phyloP scores from a whole-genome alignment of 768 basidiomycete species.

The Lactarius hengduanensis region DNA sequence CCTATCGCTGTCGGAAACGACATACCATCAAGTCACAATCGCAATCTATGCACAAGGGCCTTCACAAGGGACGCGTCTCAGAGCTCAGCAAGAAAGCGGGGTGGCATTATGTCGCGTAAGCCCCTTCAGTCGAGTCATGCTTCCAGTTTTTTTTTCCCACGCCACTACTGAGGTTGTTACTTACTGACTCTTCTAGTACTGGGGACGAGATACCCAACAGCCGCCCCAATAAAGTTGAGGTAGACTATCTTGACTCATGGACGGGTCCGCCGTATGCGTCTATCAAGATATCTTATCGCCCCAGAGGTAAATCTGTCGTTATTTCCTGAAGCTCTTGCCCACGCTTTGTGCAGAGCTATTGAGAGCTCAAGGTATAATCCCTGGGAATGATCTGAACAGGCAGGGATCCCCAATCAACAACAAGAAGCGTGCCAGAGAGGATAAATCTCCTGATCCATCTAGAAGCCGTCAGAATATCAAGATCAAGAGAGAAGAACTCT shows the following conservation, averaged over 20 bases:
- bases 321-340: not conserved
- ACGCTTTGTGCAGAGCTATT: conserved; percentile 11
- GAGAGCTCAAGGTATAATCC: conserved; percentile 19
- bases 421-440: conserved; percentile 16
- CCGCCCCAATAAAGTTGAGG: not conserved
- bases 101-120: conserved; percentile 21
- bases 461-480: not conserved
- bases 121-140: not conserved
- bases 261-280: not conserved
- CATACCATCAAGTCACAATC: no score
- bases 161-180: not conserved
- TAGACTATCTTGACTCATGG: conserved; percentile 3
- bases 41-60: fast-evolving
- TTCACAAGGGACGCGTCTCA: conserved; percentile 17
- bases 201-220: conserved; percentile 5
- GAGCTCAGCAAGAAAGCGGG: conserved; percentile 24
- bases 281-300: conserved; percentile 22
- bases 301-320: conserved; percentile 8
- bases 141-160: no score
- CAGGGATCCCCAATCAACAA: not conserved
- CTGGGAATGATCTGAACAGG: not conserved
- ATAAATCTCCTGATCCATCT: conserved; percentile 5
- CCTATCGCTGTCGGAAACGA: conserved; percentile 11
- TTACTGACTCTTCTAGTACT: conserved; percentile 2
- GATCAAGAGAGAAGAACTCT: conserved; percentile 2